Evolutionary conservation across 73 alveolate genomes (phyloP).

Genomic region (Stentor coeruleus): DNA sequence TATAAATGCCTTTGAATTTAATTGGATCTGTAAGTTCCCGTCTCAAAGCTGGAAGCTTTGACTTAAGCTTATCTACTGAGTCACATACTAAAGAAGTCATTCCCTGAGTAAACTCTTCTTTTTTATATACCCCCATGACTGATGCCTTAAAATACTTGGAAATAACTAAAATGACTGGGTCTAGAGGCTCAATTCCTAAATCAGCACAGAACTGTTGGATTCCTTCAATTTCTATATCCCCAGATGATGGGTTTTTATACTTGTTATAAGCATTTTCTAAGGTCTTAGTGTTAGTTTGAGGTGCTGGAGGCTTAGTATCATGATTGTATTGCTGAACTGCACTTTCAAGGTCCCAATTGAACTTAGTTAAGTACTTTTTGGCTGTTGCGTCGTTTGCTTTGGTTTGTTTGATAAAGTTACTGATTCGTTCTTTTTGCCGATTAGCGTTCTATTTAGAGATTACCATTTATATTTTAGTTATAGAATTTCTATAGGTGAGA

Average conservation of each 20-base stretch:
- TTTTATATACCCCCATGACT: slow-evolving; percentile 55
- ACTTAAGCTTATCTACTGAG: slow-evolving; percentile 33
- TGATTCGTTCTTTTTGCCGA: slow-evolving; percentile 1
- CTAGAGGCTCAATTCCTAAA: slow-evolving; percentile 48
- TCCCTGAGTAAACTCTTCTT: slow-evolving; percentile 49
- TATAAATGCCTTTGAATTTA: slow-evolving; percentile 44
- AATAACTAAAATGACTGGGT: slow-evolving; percentile 53
- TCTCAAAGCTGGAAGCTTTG: slow-evolving; percentile 33
- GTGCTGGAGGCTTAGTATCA: background rate
- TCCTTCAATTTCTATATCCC: slow-evolving; percentile 46
- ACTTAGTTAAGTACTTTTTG: slow-evolving; percentile 36
- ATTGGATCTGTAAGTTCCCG: slow-evolving; percentile 30
- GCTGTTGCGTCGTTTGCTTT: slow-evolving; percentile 30
- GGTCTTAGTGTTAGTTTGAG: slow-evolving; percentile 29
- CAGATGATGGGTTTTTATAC: slow-evolving; percentile 33
- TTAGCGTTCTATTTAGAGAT: background rate
- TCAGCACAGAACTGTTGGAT: slow-evolving; percentile 39
- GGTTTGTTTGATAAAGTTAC: background rate
- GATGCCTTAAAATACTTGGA: slow-evolving; percentile 49
- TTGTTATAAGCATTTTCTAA: slow-evolving; percentile 28
- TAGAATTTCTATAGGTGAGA: too few species aligned
- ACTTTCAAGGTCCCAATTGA: slow-evolving; percentile 30
- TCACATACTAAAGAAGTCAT: slow-evolving; percentile 34
- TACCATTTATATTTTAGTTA: too few species aligned
- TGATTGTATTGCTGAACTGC: background rate